These are phyloP conservation scores for Vitis hybrid DNA, from an alignment of 177 flowering plant species.

Conservation along the genomic window DNA sequence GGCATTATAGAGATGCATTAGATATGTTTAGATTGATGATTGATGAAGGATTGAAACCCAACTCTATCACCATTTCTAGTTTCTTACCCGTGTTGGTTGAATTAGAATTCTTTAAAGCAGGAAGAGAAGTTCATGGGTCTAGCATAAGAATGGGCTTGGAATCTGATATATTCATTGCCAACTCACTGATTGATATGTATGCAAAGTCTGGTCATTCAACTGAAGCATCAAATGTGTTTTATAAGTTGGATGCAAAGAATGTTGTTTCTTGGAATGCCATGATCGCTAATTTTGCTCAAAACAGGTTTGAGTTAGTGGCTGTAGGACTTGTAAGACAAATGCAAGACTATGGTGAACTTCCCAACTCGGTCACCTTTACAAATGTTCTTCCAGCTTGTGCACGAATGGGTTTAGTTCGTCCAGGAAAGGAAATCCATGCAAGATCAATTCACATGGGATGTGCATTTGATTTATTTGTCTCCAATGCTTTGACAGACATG, in stretches of 20 bases:
- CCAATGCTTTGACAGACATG: conserved; percentile 49
- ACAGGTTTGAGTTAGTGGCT: conserved; percentile 38
- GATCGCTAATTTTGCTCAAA: conserved; percentile 53
- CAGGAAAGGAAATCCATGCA: conserved; percentile 56
- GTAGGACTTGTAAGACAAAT: conserved; percentile 36
- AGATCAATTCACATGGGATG: conserved; percentile 32
- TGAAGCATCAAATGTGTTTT: conserved; percentile 35
- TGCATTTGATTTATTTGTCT: conserved; percentile 33
- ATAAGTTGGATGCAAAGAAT: conserved; percentile 31
- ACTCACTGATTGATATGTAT: conserved; percentile 60
- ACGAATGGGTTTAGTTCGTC: conserved; percentile 29
- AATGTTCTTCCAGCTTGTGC: conserved; percentile 63
- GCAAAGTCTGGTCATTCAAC: conserved; percentile 40
- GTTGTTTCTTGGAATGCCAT: conserved; percentile 59
- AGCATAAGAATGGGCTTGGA: conserved; percentile 35
- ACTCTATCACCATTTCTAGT: conserved; percentile 35
- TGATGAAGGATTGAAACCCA: conserved; percentile 19
- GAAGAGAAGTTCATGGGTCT: conserved; percentile 44
- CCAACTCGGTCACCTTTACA: conserved; percentile 43
- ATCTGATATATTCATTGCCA: conserved; percentile 40
- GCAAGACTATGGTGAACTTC: conserved; percentile 45
- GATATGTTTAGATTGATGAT: conserved; percentile 33
- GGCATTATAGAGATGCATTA: conserved; percentile 24
- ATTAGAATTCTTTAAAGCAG: conserved; percentile 23
- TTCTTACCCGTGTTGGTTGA: conserved; percentile 40